A percentile compares a stretch with the other conserved stretches of the same genome.
These are phyloP conservation scores for Pyricularia grisea DNA, from an alignment of 2,329 filamentous ascomycete species.

Conservation along the genomic window DNA sequence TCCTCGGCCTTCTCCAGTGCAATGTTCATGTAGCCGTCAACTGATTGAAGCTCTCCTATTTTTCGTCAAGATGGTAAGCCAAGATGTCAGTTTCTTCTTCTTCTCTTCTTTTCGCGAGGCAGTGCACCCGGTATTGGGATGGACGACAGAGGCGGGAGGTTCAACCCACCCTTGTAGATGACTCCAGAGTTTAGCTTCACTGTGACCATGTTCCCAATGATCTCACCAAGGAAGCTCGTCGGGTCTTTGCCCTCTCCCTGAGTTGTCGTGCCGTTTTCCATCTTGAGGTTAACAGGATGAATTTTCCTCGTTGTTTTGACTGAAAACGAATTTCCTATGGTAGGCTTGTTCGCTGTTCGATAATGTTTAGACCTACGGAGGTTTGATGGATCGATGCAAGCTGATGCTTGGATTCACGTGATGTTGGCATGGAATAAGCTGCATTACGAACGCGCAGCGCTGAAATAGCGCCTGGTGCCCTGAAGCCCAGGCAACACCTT, in stretches of 20 bases:
- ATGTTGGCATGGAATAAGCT: neutral
- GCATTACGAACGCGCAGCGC: no score
- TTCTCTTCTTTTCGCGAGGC: neutral
- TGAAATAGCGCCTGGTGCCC: neutral
- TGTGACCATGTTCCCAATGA: slow-evolving; percentile 87
- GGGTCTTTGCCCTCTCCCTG: slow-evolving; percentile 79
- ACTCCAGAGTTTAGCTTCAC: slow-evolving; percentile 99
- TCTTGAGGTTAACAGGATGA: slow-evolving; percentile 22
- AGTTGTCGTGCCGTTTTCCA: slow-evolving; percentile 64
- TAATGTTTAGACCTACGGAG: slow-evolving; percentile 6
- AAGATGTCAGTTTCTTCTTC: neutral
- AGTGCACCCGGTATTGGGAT: neutral
- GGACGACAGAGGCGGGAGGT: neutral
- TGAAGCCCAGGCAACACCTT: neutral
- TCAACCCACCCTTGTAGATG: slow-evolving; percentile 76
- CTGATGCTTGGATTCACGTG: neutral
- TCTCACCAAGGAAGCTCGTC: slow-evolving; percentile 84
- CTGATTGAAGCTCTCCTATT: slow-evolving; percentile 84
- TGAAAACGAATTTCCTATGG: slow-evolving; percentile 9
- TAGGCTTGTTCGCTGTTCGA: slow-evolving; percentile 13
- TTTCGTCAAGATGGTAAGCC: neutral
- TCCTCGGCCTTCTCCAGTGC: slow-evolving; percentile 93
- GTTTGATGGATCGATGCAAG: neutral
- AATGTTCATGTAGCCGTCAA: slow-evolving; percentile 99
- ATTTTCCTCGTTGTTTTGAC: slow-evolving; percentile 10